Evolutionary conservation across 495 filamentous ascomycete genomes (phyloP), one percentile per base, ranked within the genome.

Genomic region (Aspergillus biplanus): DNA sequence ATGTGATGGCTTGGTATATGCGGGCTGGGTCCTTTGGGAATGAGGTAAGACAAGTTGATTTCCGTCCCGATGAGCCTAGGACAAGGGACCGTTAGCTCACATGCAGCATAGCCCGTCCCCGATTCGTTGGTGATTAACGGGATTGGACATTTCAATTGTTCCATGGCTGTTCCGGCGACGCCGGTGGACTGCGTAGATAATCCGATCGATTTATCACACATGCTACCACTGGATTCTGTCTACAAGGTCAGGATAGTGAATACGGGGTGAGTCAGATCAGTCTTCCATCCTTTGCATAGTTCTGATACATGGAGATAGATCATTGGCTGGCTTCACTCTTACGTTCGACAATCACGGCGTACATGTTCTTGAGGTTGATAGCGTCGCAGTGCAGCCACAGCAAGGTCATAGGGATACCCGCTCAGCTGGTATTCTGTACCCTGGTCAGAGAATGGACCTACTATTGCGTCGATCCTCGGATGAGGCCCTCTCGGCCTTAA

Each of bases 71-170:
- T n/a, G n/a, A n/a, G n/a, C n/a, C n/a, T n/a, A n/a, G n/a, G n/a
- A n/a, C n/a, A n/a, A n/a, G n/a, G n/a, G n/a, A n/a, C 31, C 53
- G 33, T 12, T 47, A 67, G 11, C 33, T 52, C 8, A 53, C 16
- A 11, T 16, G 31, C 3, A 64, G 47, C 32, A 33, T 53, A 73
- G 77, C 83, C 83, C 7, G 81, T 81, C 44, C 83, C 83, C 3
- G 83, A 86, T 58, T 83, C 79, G 0, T 53, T 86, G 2, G 63
- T 86, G 6, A 65, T 86, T 21, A 84, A 86, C 64, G 83, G 83
- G 39, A 59, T 62, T 8, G 83, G 83, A 9, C 56, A 68, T 13
- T 86, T 82, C 57, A 66, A 81, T 34, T 86, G 83, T 67, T 78
- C 72, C 0, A 77, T 76, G 72, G 80, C 82, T 4, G 76, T 80